phyloP scores from a whole-genome alignment of 176 grass and related monocot genomes.

The Musa acuminata region DNA sequence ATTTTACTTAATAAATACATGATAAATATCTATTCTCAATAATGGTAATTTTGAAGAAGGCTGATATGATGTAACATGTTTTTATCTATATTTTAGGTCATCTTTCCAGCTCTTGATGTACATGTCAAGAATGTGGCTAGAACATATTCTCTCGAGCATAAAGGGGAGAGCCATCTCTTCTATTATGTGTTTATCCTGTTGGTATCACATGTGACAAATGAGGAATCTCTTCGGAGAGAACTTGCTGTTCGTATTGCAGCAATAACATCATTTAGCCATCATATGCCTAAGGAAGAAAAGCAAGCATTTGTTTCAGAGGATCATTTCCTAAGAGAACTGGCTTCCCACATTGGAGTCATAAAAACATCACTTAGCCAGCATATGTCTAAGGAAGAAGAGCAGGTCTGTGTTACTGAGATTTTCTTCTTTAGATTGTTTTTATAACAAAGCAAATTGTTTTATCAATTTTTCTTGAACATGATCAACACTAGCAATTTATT shows the following conservation, averaged over 20 bases:
- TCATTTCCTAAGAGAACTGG: slow-evolving; percentile 54
- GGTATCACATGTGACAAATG: slow-evolving; percentile 37
- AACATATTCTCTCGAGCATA: slow-evolving; percentile 86
- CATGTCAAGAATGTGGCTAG: slow-evolving; percentile 83
- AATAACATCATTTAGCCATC: slow-evolving; percentile 1
- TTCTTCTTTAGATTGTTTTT: neutral
- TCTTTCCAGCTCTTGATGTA: slow-evolving; percentile 81
- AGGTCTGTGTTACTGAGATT: slow-evolving; percentile 29
- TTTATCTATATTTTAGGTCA: slow-evolving; percentile 46
- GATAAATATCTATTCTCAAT: neutral
- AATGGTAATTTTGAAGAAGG: neutral
- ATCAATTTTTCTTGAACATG: neutral
- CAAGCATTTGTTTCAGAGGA: slow-evolving; percentile 17
- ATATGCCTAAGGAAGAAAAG: slow-evolving; percentile 10
- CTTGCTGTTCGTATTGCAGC: slow-evolving; percentile 3
- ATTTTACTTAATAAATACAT: neutral
- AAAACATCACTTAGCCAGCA: slow-evolving; percentile 64
- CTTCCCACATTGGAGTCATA: slow-evolving; percentile 70
- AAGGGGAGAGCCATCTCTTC: slow-evolving; percentile 71
- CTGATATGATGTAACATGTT: slow-evolving; percentile 2
- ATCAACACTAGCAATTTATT: neutral
- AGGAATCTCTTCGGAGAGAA: slow-evolving; percentile 22
- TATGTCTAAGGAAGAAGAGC: slow-evolving; percentile 97
- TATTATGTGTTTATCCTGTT: slow-evolving; percentile 47
- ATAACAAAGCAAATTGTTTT: neutral